A percentile compares a stretch with the other conserved stretches of the same genome.
Evolutionary conservation across 441 rosid genomes (phyloP).

Genomic region (Euphorbia celastroides): DNA sequence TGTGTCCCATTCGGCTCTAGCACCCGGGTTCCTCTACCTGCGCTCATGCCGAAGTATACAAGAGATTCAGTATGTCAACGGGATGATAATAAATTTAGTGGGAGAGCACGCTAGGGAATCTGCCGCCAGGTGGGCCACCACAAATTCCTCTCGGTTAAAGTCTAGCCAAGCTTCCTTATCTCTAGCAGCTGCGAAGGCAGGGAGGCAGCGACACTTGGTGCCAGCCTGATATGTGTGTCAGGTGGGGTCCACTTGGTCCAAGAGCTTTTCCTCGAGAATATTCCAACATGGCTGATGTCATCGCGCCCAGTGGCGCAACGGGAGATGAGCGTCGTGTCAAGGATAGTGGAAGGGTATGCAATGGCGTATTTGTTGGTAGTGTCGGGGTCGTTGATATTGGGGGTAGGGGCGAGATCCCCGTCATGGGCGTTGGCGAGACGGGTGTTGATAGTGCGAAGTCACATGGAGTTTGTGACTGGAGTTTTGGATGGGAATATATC

Average conservation of each 20-base stretch:
- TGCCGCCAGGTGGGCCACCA: conserved; percentile 25
- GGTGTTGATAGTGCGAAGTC: conserved; percentile 25
- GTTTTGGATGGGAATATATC: conserved; percentile 43
- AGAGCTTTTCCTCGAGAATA: conserved; percentile 36
- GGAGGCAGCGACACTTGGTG: conserved; percentile 52
- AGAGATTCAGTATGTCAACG: conserved; percentile 32
- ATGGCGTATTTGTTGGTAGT: conserved; percentile 44
- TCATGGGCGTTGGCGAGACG: conserved; percentile 30
- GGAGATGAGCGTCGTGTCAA: conserved; percentile 26
- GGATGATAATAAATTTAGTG: conserved; percentile 40
- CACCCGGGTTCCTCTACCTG: conserved; percentile 57
- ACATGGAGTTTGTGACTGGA: conserved; percentile 47
- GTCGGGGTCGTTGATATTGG: conserved; percentile 38
- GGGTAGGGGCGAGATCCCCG: conserved; percentile 28
- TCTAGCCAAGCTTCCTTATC: conserved; percentile 36
- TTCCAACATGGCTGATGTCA: conserved; percentile 56
- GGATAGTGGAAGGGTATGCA: conserved; percentile 47
- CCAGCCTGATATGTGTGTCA: conserved; percentile 46
- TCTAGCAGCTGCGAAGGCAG: conserved; percentile 38
- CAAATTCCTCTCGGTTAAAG: conserved; percentile 31
- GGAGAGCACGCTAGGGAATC: conserved; percentile 45
- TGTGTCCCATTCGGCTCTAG: conserved; percentile 25
- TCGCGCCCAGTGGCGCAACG: conserved; percentile 26
- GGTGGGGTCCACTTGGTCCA: conserved; percentile 45
- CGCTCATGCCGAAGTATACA: conserved; percentile 44